Evolutionary conservation across 257 asterid genomes (phyloP), one percentile per base, ranked within the genome.

Genomic region (Solanum pimpinellifolium): DNA sequence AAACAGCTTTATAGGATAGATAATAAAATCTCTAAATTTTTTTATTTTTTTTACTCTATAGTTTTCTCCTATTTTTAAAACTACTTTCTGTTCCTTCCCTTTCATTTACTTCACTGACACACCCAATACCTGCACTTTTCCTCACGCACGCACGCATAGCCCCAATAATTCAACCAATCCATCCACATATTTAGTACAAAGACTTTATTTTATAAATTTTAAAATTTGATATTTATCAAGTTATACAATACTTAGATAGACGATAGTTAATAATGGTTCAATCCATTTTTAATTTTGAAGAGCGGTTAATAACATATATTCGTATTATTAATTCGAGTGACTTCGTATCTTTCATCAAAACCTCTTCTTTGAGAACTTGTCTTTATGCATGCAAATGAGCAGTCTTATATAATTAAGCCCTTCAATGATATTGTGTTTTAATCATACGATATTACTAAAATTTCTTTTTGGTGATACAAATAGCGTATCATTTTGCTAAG

Each of bases 141-240:
- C 90, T 93, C 93, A 92, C 95, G 92, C 98, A 94, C 98, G 98
- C 98, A 95, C 98, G 97, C 98, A 93, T 93, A 62, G n/a, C 31
- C 29, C 31, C 70, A 62, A 62, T 62, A 62, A 62, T 62, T 23
- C 31, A 11, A 56, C 65, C 25, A 56, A 56, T 56, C 65, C 65
- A 18, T 56, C 65, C 65, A 56, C 65, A 7, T 56, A 7, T 10
- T 10, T 37, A 37, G 39, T 37, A 37, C 20, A 18, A 56, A 56
- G 7, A 56, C 11, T 56, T 56, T 56, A 56, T 56, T 56, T 56
- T 18, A 18, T 46, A 12, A 11, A 37, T 5, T 37, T 37, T 46
- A 12, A 46, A 46, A 46, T 12, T 46, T 46, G 52, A 46, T 47
- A 47, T 47, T 49, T 49, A 7, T 2, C 21, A 0, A 56, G 65